A percentile compares a stretch with the other conserved stretches of the same genome.
Evolutionary conservation across 1,139 yeast species (phyloP).

Genomic region (Ogataea hybrid): DNA sequence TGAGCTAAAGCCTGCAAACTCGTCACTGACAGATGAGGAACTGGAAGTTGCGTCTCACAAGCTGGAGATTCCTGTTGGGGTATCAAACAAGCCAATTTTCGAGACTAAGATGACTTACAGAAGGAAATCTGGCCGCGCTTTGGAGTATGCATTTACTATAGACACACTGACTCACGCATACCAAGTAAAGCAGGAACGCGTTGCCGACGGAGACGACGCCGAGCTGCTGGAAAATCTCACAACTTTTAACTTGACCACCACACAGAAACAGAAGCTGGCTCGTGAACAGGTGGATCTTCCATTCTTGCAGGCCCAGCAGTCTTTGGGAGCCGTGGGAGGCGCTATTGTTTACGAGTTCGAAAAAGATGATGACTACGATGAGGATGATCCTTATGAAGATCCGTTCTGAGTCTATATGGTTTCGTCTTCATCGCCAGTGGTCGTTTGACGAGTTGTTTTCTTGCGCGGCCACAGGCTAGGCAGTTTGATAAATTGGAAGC

Average conservation of each 20-base stretch:
- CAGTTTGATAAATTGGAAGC: slow-evolving; percentile 77
- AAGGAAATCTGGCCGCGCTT: slow-evolving; percentile 81
- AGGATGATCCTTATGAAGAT: slow-evolving; percentile 96
- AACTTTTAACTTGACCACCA: slow-evolving; percentile 81
- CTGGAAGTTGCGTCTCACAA: slow-evolving; percentile 41
- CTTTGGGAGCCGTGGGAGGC: slow-evolving; percentile 67
- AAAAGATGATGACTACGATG: slow-evolving; percentile 86
- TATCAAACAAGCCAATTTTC: slow-evolving; percentile 47
- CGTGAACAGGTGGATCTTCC: slow-evolving; percentile 88
- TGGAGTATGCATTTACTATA: slow-evolving; percentile 53
- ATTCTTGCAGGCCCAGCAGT: slow-evolving; percentile 78
- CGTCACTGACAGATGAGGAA: slow-evolving; percentile 38
- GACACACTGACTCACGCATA: slow-evolving; percentile 52
- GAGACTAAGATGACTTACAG: slow-evolving; percentile 58
- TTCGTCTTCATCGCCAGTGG: slow-evolving; percentile 11
- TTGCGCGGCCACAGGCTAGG: slow-evolving; percentile 93
- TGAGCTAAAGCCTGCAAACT: slow-evolving; percentile 42
- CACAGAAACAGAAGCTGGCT: slow-evolving; percentile 70
- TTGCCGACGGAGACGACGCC: slow-evolving; percentile 34
- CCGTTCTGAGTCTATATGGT: slow-evolving; percentile 55
- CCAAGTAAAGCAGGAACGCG: slow-evolving; percentile 31
- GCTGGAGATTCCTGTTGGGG: slow-evolving; percentile 48
- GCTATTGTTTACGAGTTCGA: slow-evolving; percentile 89
- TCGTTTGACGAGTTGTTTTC: slow-evolving; percentile 56
- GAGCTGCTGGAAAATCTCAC: slow-evolving; percentile 67